phyloP scores from a whole-genome alignment of 192 early-diverging fungal species.

The Backusella luteola region DNA sequence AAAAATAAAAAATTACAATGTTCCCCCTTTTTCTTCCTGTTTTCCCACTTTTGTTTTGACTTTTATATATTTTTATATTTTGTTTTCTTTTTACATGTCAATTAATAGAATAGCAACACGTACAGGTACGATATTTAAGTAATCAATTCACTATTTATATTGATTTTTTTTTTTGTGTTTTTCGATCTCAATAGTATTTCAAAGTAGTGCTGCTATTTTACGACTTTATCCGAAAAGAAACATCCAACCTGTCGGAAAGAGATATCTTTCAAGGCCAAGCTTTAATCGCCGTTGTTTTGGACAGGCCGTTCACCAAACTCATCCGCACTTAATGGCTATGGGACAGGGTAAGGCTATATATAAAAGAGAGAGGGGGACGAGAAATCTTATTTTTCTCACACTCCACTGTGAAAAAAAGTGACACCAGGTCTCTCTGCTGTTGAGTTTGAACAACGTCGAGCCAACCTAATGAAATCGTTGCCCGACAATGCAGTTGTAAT shows the following conservation, averaged over 20 bases:
- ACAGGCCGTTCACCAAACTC: constrained; percentile 79
- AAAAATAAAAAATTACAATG: background rate
- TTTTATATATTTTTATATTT: background rate
- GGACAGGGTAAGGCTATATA: constrained; percentile 56
- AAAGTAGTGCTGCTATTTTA: background rate
- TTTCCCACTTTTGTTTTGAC: background rate
- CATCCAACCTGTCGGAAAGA: background rate
- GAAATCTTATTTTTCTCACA: background rate
- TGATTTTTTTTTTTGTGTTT: background rate
- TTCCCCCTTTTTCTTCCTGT: background rate
- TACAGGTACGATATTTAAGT: background rate
- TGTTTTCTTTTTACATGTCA: background rate
- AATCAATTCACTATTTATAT: background rate
- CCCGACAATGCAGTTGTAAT: constrained; percentile 70
- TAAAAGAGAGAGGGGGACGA: background rate
- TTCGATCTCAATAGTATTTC: background rate
- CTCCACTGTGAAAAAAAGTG: constrained; percentile 40
- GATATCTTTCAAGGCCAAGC: constrained; percentile 1
- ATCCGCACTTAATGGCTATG: constrained; percentile 76
- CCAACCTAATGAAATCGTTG: constrained; percentile 60
- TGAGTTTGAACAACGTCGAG: constrained; percentile 84
- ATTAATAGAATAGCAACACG: background rate
- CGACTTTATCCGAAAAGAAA: background rate
- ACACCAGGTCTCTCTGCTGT: constrained; percentile 72
- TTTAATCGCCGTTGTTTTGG: constrained; percentile 46